Conservation (phyloP, 176 grass and related monocot genomes). For the Juncus effusus region DNA sequence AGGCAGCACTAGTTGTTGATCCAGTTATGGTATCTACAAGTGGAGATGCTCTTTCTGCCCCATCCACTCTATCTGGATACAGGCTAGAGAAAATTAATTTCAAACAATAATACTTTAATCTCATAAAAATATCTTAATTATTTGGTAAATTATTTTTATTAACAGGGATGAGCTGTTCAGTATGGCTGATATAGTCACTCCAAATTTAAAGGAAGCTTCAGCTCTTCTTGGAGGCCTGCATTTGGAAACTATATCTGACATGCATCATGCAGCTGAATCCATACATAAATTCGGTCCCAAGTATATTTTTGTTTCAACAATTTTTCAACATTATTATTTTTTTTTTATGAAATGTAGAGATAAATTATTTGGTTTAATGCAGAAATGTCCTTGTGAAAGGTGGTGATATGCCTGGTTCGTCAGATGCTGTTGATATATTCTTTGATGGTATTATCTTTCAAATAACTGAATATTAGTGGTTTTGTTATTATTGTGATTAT, state of each 20-base stretch:
- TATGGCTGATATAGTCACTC: constrained; percentile 98
- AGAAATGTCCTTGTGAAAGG: constrained; percentile 97
- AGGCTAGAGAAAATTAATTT: constrained; percentile 30
- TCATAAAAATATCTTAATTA: constrained; percentile 22
- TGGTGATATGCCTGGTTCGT: constrained; percentile 57
- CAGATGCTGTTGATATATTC: constrained; percentile 65
- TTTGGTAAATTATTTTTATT: constrained; percentile 21
- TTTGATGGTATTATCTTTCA: constrained; percentile 61
- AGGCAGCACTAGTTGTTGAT: constrained; percentile 99
- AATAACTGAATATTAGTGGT: neutral
- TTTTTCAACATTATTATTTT: constrained; percentile 1
- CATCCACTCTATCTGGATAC: constrained; percentile 58
- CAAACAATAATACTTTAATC: constrained; percentile 13
- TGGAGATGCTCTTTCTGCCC: constrained; percentile 66
- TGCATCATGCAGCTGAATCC: constrained; percentile 71
- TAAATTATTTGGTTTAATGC: constrained; percentile 23
- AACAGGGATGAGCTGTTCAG: constrained; percentile 74
- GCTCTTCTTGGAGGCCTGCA: constrained; percentile 59
- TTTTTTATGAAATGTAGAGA: neutral
- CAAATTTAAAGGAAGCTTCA: constrained; percentile 94
- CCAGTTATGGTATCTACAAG: constrained; percentile 97
- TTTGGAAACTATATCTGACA: constrained; percentile 63
- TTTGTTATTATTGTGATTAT: constrained; percentile 2
- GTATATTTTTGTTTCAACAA: constrained; percentile 32
- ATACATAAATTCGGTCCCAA: constrained; percentile 92